These are phyloP conservation scores for Juglanconis oblonga DNA, from an alignment of 2,329 filamentous ascomycete species.

Conservation along the genomic window DNA sequence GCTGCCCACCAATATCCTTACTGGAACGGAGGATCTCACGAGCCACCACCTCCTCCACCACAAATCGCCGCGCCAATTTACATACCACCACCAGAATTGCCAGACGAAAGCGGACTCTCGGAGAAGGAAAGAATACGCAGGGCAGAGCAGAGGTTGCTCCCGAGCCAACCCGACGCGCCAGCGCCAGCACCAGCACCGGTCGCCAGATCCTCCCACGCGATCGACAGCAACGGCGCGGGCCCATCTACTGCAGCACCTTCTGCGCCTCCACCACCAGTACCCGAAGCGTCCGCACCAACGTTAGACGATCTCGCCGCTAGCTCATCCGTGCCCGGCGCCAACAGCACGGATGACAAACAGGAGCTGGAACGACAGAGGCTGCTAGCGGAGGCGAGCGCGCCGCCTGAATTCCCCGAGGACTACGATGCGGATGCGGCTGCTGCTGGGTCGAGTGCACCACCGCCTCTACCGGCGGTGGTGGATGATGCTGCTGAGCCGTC, in stretches of 20 bases:
- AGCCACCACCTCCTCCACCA: slow-evolving; percentile 29
- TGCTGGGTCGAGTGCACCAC: slow-evolving; percentile 21
- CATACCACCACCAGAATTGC: slow-evolving; percentile 58
- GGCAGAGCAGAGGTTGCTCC: slow-evolving; percentile 76
- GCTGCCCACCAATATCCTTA: slow-evolving; percentile 28
- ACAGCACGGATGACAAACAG: slow-evolving; percentile 68
- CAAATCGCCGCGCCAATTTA: slow-evolving; percentile 38
- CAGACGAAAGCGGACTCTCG: slow-evolving; percentile 60
- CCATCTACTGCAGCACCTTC: slow-evolving; percentile 23
- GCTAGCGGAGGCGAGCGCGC: slow-evolving; percentile 63
- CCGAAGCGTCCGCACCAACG: slow-evolving; percentile 41
- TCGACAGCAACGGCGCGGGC: slow-evolving; percentile 40
- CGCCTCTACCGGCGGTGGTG: slow-evolving; percentile 21
- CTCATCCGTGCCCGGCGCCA: slow-evolving; percentile 20
- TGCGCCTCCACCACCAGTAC: slow-evolving; percentile 1
- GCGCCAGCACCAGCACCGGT: slow-evolving; percentile 26
- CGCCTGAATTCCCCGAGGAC: slow-evolving; percentile 56
- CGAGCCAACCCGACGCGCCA: slow-evolving; percentile 67
- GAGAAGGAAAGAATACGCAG: slow-evolving; percentile 80
- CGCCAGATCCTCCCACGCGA: slow-evolving; percentile 39
- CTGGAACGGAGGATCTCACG: slow-evolving; percentile 30
- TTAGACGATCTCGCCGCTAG: slow-evolving; percentile 39
- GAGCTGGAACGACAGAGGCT: slow-evolving; percentile 68
- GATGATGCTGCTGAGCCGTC: slow-evolving; percentile 40
- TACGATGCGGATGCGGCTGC: slow-evolving; percentile 34